phyloP scores from a whole-genome alignment of 2,329 filamentous ascomycete species.

The Phoma herbarum region DNA sequence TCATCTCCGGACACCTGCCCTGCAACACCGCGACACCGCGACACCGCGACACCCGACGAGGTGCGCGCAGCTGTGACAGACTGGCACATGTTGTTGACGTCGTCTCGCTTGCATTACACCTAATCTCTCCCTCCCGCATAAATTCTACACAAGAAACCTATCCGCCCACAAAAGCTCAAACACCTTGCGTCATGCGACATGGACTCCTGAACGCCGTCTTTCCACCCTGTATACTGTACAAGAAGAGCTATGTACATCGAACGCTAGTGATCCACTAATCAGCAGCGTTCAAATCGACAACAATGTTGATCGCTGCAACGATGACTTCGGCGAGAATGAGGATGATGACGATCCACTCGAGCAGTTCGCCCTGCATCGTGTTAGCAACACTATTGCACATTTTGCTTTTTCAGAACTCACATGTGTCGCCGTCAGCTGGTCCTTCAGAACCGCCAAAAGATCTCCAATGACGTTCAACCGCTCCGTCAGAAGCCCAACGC shows the following conservation, averaged over 20 bases:
- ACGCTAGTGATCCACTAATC: conserved; percentile 52
- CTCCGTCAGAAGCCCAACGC: conserved; percentile 88
- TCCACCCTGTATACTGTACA: conserved; percentile 8
- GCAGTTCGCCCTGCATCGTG: conserved; percentile 53
- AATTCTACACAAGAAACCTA: conserved; percentile 3
- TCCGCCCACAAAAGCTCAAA: conserved; percentile 17
- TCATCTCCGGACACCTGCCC: not conserved
- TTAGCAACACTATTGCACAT: conserved; percentile 11
- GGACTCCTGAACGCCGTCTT: conserved; percentile 8
- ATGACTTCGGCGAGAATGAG: conserved; percentile 95
- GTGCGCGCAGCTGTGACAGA: not conserved
- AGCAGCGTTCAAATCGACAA: conserved; percentile 87
- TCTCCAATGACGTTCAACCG: conserved; percentile 93
- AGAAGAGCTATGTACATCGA: conserved; percentile 28
- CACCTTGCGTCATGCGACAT: conserved; percentile 18
- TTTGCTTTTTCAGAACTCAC: conserved; percentile 35
- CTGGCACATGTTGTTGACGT: not conserved
- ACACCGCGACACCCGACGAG: not conserved
- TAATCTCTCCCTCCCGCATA: conserved; percentile 2
- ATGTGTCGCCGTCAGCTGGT: conserved; percentile 86
- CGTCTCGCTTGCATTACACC: conserved; percentile 7
- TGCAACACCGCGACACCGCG: not conserved
- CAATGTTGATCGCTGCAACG: conserved; percentile 91
- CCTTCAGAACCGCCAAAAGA: conserved; percentile 89
- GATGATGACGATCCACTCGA: conserved; percentile 78